These are phyloP conservation scores for Fusarium sp. DNA, from an alignment of 2,329 filamentous ascomycete species.

Conservation along the genomic window DNA sequence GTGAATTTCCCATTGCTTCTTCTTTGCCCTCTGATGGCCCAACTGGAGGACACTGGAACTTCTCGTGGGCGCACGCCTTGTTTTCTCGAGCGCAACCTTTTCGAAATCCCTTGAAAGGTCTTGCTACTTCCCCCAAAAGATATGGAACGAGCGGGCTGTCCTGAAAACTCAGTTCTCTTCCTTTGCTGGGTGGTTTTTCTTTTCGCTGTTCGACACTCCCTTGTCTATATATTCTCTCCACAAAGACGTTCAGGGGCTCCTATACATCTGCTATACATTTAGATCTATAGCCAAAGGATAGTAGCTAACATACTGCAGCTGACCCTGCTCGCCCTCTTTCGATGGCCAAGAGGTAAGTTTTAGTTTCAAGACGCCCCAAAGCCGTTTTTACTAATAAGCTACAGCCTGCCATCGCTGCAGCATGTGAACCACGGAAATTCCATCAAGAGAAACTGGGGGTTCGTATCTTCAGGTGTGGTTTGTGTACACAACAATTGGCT, in stretches of 20 bases:
- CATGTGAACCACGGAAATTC: not conserved
- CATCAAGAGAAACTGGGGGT: conserved; percentile 2
- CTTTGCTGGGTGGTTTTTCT: not conserved
- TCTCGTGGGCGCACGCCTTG: not conserved
- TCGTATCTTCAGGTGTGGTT: not conserved
- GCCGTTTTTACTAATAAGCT: not conserved
- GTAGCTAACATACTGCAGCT: conserved; percentile 5
- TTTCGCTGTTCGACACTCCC: not conserved
- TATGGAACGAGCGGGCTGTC: no score
- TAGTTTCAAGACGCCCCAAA: no score
- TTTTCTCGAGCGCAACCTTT: not conserved
- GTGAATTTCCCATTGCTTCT: not conserved
- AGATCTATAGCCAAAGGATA: not conserved
- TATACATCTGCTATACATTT: not conserved
- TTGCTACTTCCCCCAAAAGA: not conserved
- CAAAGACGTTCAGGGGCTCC: not conserved
- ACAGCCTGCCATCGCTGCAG: conserved; percentile 5
- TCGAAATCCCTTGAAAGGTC: not conserved
- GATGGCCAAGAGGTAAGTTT: conserved; percentile 17
- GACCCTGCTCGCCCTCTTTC: conserved; percentile 1
- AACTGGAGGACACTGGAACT: not conserved
- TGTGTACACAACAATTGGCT: not conserved
- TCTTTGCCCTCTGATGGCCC: not conserved
- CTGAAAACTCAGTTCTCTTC: not conserved
- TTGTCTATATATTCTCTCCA: not conserved